phyloP scores from a whole-genome alignment of 2,329 filamentous ascomycete genomes.

The Keithomyces neogunnii region DNA sequence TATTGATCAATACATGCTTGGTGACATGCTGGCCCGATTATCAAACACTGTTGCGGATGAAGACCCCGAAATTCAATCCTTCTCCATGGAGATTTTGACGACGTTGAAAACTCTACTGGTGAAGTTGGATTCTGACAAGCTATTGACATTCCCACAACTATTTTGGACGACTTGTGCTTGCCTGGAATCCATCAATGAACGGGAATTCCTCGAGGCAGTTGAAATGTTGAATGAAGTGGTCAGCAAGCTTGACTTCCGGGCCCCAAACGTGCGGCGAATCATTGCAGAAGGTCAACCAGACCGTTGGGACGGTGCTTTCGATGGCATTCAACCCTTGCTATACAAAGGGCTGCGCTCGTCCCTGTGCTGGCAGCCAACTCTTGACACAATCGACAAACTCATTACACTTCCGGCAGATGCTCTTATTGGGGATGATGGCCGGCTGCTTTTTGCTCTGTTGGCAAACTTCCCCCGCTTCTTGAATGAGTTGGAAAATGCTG shows the following conservation, averaged over 20 bases:
- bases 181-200: constrained; percentile 91
- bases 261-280: constrained; percentile 57
- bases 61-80: constrained; percentile 87
- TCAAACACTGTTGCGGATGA: constrained; percentile 97
- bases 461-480: constrained; percentile 88
- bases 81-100: constrained; percentile 95
- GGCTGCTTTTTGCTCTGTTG: constrained; percentile 76
- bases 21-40: constrained; percentile 89
- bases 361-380: constrained; percentile 66
- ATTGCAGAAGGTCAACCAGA: constrained; percentile 72
- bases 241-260: constrained; percentile 71
- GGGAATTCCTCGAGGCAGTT: constrained; percentile 84
- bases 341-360: constrained; percentile 92
- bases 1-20: constrained; percentile 86
- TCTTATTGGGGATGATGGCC: constrained; percentile 72
- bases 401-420: constrained; percentile 70
- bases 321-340: constrained; percentile 75
- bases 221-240: constrained; percentile 86
- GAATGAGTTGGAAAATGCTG: constrained; percentile 62
- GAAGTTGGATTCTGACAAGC: constrained; percentile 68
- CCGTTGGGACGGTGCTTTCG: constrained; percentile 83
- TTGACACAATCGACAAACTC: constrained; percentile 70
- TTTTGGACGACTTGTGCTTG: constrained; percentile 99
- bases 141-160: constrained; percentile 85
- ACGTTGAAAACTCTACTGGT: constrained; percentile 87